A percentile compares a stretch with the other conserved stretches of the same genome.
Evolutionary conservation across 768 basidiomycete genomes (phyloP).

Genomic region (Macrolepiota dolichaula): DNA sequence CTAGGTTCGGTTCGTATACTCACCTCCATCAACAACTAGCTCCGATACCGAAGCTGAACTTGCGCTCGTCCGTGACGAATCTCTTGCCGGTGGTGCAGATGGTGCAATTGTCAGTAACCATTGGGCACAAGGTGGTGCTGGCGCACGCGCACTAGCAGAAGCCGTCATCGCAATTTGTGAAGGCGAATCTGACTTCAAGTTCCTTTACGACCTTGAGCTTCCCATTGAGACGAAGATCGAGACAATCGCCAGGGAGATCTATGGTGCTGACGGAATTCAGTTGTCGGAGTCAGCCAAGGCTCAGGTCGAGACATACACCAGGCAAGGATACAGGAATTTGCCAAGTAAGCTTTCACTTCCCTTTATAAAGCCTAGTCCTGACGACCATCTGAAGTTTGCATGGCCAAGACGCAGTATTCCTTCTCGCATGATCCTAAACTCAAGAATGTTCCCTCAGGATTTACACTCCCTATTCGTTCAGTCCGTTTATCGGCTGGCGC

Average conservation of each 20-base stretch:
- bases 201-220: conserved; percentile 85
- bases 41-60: conserved; percentile 90
- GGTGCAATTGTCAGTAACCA: conserved; percentile 95
- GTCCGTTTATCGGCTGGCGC: conserved; percentile 90
- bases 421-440: conserved; percentile 92
- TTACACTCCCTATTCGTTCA: conserved; percentile 87
- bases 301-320: conserved; percentile 89
- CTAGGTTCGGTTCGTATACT: neutral
- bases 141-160: conserved; percentile 86
- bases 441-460: conserved; percentile 90
- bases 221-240: conserved; percentile 87
- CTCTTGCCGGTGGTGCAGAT: conserved; percentile 86
- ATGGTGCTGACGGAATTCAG: conserved; percentile 89
- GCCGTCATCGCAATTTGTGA: conserved; percentile 89
- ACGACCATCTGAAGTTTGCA: conserved; percentile 61
- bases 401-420: conserved; percentile 98
- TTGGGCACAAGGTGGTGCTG: conserved; percentile 94
- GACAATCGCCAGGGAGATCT: conserved; percentile 86
- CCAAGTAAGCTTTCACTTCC: conserved; percentile 54
- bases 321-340: conserved; percentile 77
- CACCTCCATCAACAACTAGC: conserved; percentile 22
- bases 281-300: conserved; percentile 80
- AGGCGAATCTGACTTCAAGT: conserved; percentile 80
- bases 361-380: neutral
- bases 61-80: conserved; percentile 74